These are phyloP conservation scores for Kluyveromyces aestuarii DNA, from an alignment of 805 yeast species.

Conservation along the genomic window DNA sequence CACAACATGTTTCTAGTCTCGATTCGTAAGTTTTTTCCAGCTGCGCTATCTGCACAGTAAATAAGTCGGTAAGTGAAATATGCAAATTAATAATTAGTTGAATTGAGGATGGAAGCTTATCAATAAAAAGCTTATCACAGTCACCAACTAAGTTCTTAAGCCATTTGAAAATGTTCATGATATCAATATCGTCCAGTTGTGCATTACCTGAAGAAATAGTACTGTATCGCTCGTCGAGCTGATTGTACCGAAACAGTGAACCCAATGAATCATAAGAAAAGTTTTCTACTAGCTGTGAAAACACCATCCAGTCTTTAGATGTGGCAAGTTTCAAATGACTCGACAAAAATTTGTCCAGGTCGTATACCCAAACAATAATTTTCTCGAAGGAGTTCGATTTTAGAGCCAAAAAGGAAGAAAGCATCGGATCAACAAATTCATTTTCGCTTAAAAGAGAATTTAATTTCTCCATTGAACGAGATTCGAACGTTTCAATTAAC, in stretches of 20 bases:
- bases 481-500: slow-evolving; percentile 11
- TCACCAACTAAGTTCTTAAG: slow-evolving; percentile 47
- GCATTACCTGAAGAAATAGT: slow-evolving; percentile 15
- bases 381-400: slow-evolving; percentile 24
- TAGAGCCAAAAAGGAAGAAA: slow-evolving; percentile 10
- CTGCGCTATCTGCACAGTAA: slow-evolving; percentile 58
- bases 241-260: slow-evolving; percentile 39
- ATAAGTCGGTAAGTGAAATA: slow-evolving; percentile 51
- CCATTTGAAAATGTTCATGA: slow-evolving; percentile 67
- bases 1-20: slow-evolving; percentile 60
- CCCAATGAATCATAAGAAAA: slow-evolving; percentile 49
- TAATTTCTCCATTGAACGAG: slow-evolving; percentile 12
- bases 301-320: slow-evolving; percentile 68
- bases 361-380: slow-evolving; percentile 53
- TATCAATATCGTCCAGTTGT: slow-evolving; percentile 43
- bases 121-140: slow-evolving; percentile 32
- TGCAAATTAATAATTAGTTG: slow-evolving; percentile 59
- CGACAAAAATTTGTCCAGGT: slow-evolving; percentile 53
- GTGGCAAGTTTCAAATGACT: slow-evolving; percentile 40
- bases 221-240: slow-evolving; percentile 10
- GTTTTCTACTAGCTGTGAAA: slow-evolving; percentile 64
- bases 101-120: slow-evolving; percentile 60
- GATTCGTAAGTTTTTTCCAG: slow-evolving; percentile 45
- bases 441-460: slow-evolving; percentile 6
- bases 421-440: slow-evolving; percentile 26